Evolutionary conservation across 305 asterid genomes (phyloP).

Genomic region (Rubia balearica): DNA sequence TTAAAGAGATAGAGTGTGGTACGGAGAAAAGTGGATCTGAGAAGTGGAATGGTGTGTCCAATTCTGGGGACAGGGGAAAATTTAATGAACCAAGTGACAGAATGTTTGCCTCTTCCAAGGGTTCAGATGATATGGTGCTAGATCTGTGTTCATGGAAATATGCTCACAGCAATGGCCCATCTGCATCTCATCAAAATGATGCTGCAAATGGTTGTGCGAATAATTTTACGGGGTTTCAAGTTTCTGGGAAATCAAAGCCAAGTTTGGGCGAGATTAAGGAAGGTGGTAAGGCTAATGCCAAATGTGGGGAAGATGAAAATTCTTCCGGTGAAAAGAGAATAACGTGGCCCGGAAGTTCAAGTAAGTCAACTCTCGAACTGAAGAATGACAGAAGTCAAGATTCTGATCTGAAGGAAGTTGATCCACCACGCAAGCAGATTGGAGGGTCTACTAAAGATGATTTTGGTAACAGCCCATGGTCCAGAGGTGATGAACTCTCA

Average conservation of each 20-base stretch:
- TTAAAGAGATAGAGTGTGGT: slow-evolving; percentile 85
- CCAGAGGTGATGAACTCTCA: slow-evolving; percentile 39
- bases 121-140: slow-evolving; percentile 53
- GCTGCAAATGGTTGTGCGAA: slow-evolving; percentile 27
- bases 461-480: slow-evolving; percentile 40
- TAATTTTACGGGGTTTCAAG: slow-evolving; percentile 49
- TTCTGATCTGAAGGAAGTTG: slow-evolving; percentile 45
- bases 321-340: slow-evolving; percentile 49
- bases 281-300: slow-evolving; percentile 35
- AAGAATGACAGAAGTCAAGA: slow-evolving; percentile 33
- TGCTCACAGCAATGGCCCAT: slow-evolving; percentile 35
- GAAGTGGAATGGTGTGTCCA: slow-evolving; percentile 43
- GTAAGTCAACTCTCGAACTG: slow-evolving; percentile 32
- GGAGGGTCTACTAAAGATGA: slow-evolving; percentile 40
- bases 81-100: slow-evolving; percentile 44
- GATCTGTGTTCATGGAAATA: slow-evolving; percentile 53
- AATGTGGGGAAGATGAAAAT: slow-evolving; percentile 40
- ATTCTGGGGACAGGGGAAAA: slow-evolving; percentile 37
- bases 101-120: slow-evolving; percentile 45
- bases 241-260: slow-evolving; percentile 37
- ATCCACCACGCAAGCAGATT: slow-evolving; percentile 34
- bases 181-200: slow-evolving; percentile 42
- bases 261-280: slow-evolving; percentile 37
- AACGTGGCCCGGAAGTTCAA: slow-evolving; percentile 46
- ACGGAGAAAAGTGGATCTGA: slow-evolving; percentile 49